These are phyloP conservation scores for Mikania micrantha DNA, from an alignment of 129 eudicot species.

Conservation along the genomic window DNA sequence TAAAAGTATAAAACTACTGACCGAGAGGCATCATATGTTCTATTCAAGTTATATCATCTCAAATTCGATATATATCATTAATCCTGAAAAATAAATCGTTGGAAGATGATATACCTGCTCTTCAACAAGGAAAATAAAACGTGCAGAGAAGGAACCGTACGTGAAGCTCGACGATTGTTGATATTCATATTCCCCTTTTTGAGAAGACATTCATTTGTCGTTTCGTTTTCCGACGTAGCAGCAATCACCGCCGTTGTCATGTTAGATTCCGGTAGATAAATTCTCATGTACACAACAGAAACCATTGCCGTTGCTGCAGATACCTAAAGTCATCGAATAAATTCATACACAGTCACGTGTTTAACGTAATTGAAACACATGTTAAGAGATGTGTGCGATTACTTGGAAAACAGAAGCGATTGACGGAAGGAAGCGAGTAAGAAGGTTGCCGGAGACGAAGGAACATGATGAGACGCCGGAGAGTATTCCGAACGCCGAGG, in stretches of 20 bases:
- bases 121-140: slow-evolving; percentile 55
- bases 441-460: slow-evolving; percentile 36
- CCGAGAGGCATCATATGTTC: neutral
- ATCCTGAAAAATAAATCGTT: neutral
- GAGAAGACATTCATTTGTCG: slow-evolving; percentile 29
- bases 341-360: neutral
- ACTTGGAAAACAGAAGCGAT: no score
- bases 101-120: slow-evolving; percentile 36
- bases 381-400: no score
- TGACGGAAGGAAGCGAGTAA: slow-evolving; percentile 49
- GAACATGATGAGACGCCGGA: no score
- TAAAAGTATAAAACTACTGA: neutral
- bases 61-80: neutral
- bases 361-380: neutral
- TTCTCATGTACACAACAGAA: slow-evolving; percentile 9
- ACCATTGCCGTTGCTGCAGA: no score
- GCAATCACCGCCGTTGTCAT: slow-evolving; percentile 9
- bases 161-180: slow-evolving; percentile 25
- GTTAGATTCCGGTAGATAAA: slow-evolving; percentile 63
- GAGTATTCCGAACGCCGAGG: no score
- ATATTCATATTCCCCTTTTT: slow-evolving; percentile 36
- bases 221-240: slow-evolving; percentile 18
- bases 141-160: slow-evolving; percentile 39
- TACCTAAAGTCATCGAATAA: no score
- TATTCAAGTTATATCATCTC: neutral